Evolutionary conservation across 192 early-diverging fungal genomes (phyloP).

Genomic region (Rhizophagus prolifer): DNA sequence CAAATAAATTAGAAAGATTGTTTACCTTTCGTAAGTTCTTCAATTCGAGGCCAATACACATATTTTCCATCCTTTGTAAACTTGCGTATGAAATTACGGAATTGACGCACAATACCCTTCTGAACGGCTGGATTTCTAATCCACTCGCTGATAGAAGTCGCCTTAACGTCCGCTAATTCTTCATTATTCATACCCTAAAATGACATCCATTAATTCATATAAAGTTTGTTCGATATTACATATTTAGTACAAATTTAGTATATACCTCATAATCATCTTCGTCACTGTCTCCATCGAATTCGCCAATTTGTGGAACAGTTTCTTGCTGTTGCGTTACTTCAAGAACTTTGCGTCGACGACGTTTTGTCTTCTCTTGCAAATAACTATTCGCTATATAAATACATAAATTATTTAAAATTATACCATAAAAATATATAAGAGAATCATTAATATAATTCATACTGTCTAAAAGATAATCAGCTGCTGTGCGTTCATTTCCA

Average conservation of each 20-base stretch:
- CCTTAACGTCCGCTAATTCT: conserved; percentile 82
- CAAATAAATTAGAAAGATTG: not conserved
- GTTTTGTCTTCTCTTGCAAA: not conserved
- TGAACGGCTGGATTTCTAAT: conserved; percentile 82
- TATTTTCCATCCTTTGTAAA: conserved; percentile 86
- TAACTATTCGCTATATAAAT: not conserved
- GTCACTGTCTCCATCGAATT: not conserved
- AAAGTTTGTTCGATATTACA: not conserved
- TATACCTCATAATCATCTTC: not conserved
- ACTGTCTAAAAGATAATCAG: conserved; percentile 86
- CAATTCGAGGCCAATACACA: conserved; percentile 91
- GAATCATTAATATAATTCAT: not conserved
- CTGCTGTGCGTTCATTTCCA: conserved; percentile 78
- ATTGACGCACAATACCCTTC: conserved; percentile 80
- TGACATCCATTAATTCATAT: conserved; percentile 10
- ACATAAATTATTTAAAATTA: not conserved
- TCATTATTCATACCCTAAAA: conserved; percentile 47
- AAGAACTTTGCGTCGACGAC: not conserved
- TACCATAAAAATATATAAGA: not conserved
- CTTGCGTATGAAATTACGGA: conserved; percentile 84
- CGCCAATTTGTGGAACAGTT: not conserved
- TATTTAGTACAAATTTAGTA: not conserved
- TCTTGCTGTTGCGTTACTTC: not conserved
- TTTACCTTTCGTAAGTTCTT: conserved; percentile 79
- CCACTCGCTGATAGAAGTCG: conserved; percentile 78